Evolutionary conservation across 768 basidiomycete genomes (phyloP), one percentile per base, ranked within the genome.

Genomic region (Vararia minispora): DNA sequence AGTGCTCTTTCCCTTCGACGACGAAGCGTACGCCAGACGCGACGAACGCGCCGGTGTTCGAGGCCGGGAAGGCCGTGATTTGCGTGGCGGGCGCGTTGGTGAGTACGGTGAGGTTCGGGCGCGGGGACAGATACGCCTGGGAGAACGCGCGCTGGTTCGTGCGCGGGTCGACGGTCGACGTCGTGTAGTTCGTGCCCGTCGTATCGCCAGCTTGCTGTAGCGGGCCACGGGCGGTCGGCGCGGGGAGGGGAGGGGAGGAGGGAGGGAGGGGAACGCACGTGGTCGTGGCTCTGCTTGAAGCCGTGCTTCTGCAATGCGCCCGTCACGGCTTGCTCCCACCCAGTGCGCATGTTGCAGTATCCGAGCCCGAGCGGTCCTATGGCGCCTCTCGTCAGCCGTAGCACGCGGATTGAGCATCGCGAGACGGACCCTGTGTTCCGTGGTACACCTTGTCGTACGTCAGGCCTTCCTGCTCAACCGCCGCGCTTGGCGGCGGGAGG

Each of bases 11-110:
- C 0, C 51, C 56, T 9, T 47, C 46, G 16, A 36, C 21, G 23
- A 54, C 44, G 51, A 63, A 66, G 33, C 49, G 50, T n/a, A 68
- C 53, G 11, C 63, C 63, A 7, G 52, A 54, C 4, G 62, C 62
- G 14, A 57, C 47, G 11, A 40, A 46, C 54, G 3, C 27, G 36
- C 7, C 51, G 52, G 11, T 28, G 30, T 16, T 37, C 44, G n/a
- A 45, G n/a, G n/a, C n/a, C n/a, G n/a, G n/a, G n/a, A n/a, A n/a
- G n/a, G n/a, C n/a, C 6, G 20, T 4, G 12, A 33, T 17, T 10
- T 18, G 12, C 11, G 31, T 3, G 6, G 20, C 31, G 17, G 5
- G 11, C 4, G 31, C 31, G 16, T 2, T n/a, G 16, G 17, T 2
- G 13, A 33, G 13, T n/a, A 33, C 16, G 11, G 4, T n/a, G 12